Evolutionary conservation across 768 basidiomycete species (phyloP), one percentile per base, ranked within the genome.

Genomic region (Amanita molliuscula): DNA sequence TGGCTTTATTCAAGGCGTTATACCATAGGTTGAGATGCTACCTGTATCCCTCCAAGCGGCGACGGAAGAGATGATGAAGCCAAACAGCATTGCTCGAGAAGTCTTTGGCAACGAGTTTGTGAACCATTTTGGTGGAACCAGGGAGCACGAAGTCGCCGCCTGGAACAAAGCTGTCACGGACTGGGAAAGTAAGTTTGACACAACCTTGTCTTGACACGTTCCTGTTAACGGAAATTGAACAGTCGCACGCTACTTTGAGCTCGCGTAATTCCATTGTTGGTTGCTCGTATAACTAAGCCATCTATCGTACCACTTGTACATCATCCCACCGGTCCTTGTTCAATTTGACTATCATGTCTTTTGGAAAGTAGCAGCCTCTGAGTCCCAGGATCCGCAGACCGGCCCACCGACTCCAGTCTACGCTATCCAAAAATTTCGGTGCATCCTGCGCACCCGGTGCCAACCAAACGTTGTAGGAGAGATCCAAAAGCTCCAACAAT

Each of bases 91-190:
- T 45, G 96, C 96, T 2, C 76, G 96, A 28, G 85, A 93, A 8
- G 71, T 90, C 36, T 81, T 98, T 50, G 95, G 94, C 0, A 70
- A 92, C 59, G 82, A 80, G 20, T 96, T 97, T 59, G 89, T 98
- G 1, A 89, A 98, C 13, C 96, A 99, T 62, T 95, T 79, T 59
- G 91, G 88, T 2, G 94, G 92, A 6, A 98, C 96, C n/a, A 79
- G 95, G 58, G 78, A 90, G 63, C 87, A 97, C 62, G 93, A 95
- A 62, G 81, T 94, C 50, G 80, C 73, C 47, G 58, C 87, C 21
- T 94, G 88, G 84, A 86, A 91, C 56, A 78, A 82, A 58, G 89
- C 91, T 2, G 91, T 95, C 34, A 96, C 94, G 9, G 84, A 78
- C 62, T 97, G 90, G 93, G 94, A 95, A 78, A 79, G 92, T 90